phyloP scores from a whole-genome alignment of 441 rosid species.

The Populus hybrid region DNA sequence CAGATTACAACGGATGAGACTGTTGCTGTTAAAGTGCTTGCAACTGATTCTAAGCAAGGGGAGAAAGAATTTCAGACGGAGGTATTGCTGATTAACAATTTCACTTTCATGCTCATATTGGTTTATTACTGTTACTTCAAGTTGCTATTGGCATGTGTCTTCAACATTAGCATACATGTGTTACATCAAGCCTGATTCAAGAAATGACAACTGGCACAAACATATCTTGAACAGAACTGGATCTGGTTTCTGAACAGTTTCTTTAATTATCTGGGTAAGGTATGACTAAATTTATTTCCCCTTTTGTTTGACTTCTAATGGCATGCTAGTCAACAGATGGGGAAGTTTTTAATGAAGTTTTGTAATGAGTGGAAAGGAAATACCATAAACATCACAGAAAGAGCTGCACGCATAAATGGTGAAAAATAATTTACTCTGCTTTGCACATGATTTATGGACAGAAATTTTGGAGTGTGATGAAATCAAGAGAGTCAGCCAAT shows the following conservation, averaged over 20 bases:
- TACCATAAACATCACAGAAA: background rate
- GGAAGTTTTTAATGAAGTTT: background rate
- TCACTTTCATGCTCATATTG: constrained; percentile 3
- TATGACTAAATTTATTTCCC: background rate
- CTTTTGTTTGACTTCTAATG: background rate
- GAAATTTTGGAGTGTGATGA: background rate
- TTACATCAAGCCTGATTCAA: background rate
- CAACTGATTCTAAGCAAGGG: constrained; percentile 97
- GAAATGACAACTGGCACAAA: constrained; percentile 3
- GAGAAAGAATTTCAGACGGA: constrained; percentile 97
- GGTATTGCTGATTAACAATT: constrained; percentile 41
- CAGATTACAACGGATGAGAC: constrained; percentile 86
- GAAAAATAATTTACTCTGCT: background rate
- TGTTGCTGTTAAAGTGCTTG: constrained; percentile 93
- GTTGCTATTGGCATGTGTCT: constrained; percentile 2
- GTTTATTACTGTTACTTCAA: background rate
- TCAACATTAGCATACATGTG: background rate
- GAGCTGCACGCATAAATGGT: background rate
- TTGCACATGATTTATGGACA: background rate
- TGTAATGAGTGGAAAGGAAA: background rate
- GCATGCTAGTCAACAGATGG: background rate
- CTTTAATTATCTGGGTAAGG: background rate
- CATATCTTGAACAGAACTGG: background rate
- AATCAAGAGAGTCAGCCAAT: background rate
- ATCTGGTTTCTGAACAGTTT: constrained; percentile 15